Percentiles rank a stretch among this genome's conserved stretches.
These are phyloP conservation scores for Blastomyces parvus DNA, from an alignment of 2,329 filamentous ascomycete species.

Conservation along the genomic window DNA sequence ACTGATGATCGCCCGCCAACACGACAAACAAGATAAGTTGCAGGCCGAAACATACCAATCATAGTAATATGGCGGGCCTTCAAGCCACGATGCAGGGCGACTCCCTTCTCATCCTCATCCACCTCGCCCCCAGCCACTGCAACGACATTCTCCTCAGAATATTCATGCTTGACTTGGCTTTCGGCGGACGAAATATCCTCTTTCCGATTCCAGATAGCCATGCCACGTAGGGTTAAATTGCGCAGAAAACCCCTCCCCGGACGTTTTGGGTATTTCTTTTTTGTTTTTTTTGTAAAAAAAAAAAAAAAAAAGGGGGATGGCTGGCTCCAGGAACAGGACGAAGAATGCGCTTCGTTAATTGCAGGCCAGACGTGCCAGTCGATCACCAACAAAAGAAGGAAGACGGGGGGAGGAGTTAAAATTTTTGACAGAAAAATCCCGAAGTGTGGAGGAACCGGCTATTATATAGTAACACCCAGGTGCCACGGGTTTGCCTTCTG, in stretches of 20 bases:
- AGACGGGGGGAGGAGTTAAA: neutral
- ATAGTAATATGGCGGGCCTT: conserved; percentile 50
- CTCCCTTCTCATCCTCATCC: conserved; percentile 22
- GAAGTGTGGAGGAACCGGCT: neutral
- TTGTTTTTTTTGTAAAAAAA: no score
- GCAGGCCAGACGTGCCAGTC: neutral
- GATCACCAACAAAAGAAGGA: neutral
- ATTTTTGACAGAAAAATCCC: neutral
- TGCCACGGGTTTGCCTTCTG: neutral
- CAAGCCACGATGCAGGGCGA: conserved; percentile 35
- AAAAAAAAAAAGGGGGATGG: no score
- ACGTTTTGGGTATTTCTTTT: neutral
- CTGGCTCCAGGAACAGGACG: neutral
- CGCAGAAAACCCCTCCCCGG: neutral
- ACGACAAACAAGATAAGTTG: conserved; percentile 36
- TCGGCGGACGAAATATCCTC: conserved; percentile 12
- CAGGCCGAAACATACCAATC: conserved; percentile 43
- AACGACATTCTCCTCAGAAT: neutral
- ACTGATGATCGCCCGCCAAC: no score
- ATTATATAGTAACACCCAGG: neutral
- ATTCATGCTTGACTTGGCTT: conserved; percentile 11
- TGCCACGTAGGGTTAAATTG: neutral
- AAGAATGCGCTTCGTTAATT: neutral
- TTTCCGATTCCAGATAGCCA: conserved; percentile 9
- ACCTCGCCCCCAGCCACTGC: conserved; percentile 17